Evolutionary conservation across 2,329 filamentous ascomycete genomes (phyloP).

Genomic region (Phoma herbarum): DNA sequence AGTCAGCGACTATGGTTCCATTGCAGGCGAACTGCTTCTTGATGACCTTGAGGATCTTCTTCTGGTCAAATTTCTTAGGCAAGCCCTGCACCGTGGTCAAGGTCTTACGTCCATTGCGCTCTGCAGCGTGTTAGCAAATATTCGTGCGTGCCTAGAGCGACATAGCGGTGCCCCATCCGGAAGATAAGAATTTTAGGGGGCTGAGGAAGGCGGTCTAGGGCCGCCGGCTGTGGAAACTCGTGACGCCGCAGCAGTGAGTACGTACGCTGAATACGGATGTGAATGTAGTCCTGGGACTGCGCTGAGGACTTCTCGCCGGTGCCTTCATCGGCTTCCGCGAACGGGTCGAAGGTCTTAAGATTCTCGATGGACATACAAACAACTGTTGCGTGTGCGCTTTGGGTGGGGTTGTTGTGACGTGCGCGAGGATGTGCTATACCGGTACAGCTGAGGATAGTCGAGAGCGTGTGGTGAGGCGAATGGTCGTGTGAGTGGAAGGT

Average conservation of each 20-base stretch:
- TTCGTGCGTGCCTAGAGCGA: background rate
- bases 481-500: slow-evolving; percentile 23
- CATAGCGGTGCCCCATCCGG: background rate
- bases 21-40: slow-evolving; percentile 99
- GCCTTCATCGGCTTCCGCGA: slow-evolving; percentile 99
- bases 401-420: slow-evolving; percentile 33
- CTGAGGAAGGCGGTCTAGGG: background rate
- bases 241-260: slow-evolving; percentile 25
- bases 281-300: slow-evolving; percentile 90
- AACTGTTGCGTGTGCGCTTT: slow-evolving; percentile 36
- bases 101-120: slow-evolving; percentile 99
- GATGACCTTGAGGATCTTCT: slow-evolving; percentile 99
- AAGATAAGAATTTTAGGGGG: slow-evolving; percentile 21
- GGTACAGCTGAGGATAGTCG: slow-evolving; percentile 12
- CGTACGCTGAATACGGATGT: slow-evolving; percentile 98
- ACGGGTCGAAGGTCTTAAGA: slow-evolving; percentile 75
- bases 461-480: slow-evolving; percentile 19
- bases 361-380: slow-evolving; percentile 57
- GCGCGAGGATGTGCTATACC: slow-evolving; percentile 13
- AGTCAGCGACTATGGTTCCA: slow-evolving; percentile 97
- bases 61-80: slow-evolving; percentile 98
- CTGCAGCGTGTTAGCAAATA: slow-evolving; percentile 64
- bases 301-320: slow-evolving; percentile 92
- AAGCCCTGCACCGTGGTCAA: slow-evolving; percentile 99
- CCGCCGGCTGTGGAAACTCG: background rate